phyloP scores from a whole-genome alignment of 2,329 filamentous ascomycete genomes.

The Cercospora beticola region DNA sequence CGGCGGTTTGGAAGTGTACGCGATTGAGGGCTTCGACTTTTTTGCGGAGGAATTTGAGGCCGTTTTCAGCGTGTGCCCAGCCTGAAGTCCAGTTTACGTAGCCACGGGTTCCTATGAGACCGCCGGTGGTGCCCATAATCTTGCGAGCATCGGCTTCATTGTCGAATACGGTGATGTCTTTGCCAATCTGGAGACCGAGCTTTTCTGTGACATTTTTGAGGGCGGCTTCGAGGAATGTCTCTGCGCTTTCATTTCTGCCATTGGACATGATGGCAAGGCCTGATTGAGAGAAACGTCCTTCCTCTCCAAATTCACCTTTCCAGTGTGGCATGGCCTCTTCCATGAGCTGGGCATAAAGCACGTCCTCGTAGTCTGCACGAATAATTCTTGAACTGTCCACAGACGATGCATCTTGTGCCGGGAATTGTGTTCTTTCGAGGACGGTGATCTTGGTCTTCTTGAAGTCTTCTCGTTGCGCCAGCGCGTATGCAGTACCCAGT shows the following conservation, averaged over 20 bases:
- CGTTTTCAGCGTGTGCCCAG: conserved; percentile 75
- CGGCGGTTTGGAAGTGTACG: conserved; percentile 51
- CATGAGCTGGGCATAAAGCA: conserved; percentile 73
- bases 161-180: conserved; percentile 41
- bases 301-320: conserved; percentile 62
- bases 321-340: conserved; percentile 67
- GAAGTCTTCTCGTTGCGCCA: conserved; percentile 60
- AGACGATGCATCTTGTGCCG: conserved; percentile 53
- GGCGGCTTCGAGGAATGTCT: conserved; percentile 57
- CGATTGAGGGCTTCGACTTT: conserved; percentile 54
- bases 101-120: conserved; percentile 59
- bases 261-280: conserved; percentile 64
- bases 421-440: conserved; percentile 58
- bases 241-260: conserved; percentile 38
- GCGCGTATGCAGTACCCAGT: conserved; percentile 66
- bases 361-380: conserved; percentile 76
- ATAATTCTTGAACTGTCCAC: conserved; percentile 63
- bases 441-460: conserved; percentile 56
- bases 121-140: conserved; percentile 43
- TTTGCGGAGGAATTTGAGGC: conserved; percentile 64
- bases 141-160: conserved; percentile 41
- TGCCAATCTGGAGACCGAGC: conserved; percentile 47
- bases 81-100: conserved; percentile 74
- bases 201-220: conserved; percentile 58
- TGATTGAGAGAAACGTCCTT: conserved; percentile 68